These are phyloP conservation scores for Hypsizygus ulmarius DNA, from an alignment of 1,284 basidiomycete genomes.

Conservation along the genomic window DNA sequence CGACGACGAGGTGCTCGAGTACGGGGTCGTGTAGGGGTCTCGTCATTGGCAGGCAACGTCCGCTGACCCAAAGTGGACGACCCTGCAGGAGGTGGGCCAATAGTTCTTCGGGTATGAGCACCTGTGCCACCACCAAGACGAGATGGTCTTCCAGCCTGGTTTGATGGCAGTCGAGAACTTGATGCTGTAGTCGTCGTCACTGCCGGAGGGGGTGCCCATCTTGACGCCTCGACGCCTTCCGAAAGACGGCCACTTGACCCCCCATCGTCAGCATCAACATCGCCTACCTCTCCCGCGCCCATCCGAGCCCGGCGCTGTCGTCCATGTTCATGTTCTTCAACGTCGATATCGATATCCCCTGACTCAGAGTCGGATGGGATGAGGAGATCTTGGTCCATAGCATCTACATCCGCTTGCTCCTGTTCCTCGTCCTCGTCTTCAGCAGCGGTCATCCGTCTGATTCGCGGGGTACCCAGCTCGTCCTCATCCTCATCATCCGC, in stretches of 20 bases:
- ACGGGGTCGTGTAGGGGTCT: slow-evolving; percentile 64
- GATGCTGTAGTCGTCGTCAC: slow-evolving; percentile 22
- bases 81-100: slow-evolving; percentile 6
- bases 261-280: slow-evolving; percentile 13
- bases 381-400: slow-evolving; percentile 67
- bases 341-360: slow-evolving; percentile 40
- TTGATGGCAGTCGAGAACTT: slow-evolving; percentile 25
- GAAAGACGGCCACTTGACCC: slow-evolving; percentile 12
- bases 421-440: slow-evolving; percentile 31
- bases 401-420: slow-evolving; percentile 49
- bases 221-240: slow-evolving; percentile 33
- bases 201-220: slow-evolving; percentile 29
- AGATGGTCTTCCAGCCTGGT: slow-evolving; percentile 9
- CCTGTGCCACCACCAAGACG: slow-evolving; percentile 13
- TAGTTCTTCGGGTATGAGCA: slow-evolving; percentile 14
- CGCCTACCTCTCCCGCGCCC: slow-evolving; percentile 18
- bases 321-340: slow-evolving; percentile 22
- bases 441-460: slow-evolving; percentile 20
- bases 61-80: slow-evolving; percentile 12
- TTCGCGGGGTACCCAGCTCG: slow-evolving; percentile 20
- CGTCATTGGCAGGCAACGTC: slow-evolving; percentile 40
- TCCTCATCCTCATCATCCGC: slow-evolving; percentile 52
- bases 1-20: slow-evolving; percentile 37
- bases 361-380: slow-evolving; percentile 50
- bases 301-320: slow-evolving; percentile 18